These are phyloP conservation scores for Pleurotus tuoliensis DNA, from an alignment of 768 basidiomycete species.

Conservation along the genomic window DNA sequence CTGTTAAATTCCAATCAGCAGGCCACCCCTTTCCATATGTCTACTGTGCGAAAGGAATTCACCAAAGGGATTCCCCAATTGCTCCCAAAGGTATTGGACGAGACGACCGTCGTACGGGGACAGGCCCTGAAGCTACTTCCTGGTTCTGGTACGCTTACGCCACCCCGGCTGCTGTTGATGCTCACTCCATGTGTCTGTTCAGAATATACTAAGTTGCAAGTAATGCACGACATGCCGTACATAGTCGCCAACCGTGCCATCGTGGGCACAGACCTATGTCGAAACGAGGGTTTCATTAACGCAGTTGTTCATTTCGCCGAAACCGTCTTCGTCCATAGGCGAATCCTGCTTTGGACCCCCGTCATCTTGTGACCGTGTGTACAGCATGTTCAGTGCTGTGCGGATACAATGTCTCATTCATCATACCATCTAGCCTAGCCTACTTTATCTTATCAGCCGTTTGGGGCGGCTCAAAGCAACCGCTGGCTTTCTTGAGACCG, in stretches of 20 bases:
- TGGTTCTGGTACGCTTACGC: slow-evolving; percentile 1
- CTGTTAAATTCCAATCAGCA: neutral
- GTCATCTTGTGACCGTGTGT: slow-evolving; percentile 22
- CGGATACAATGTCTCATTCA: slow-evolving; percentile 7
- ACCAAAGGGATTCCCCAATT: slow-evolving; percentile 12
- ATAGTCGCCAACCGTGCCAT: slow-evolving; percentile 18
- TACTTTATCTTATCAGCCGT: slow-evolving; percentile 10
- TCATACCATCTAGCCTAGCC: neutral
- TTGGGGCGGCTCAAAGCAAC: slow-evolving; percentile 8
- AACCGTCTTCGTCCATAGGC: slow-evolving; percentile 8
- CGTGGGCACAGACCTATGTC: slow-evolving; percentile 14
- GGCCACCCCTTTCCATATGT: neutral
- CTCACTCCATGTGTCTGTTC: neutral
- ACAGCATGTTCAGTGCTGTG: slow-evolving; percentile 11
- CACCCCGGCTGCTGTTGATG: neutral
- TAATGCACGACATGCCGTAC: slow-evolving; percentile 12
- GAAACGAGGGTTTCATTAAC: slow-evolving; percentile 14
- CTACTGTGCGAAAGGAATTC: slow-evolving; percentile 12
- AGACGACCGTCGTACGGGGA: slow-evolving; percentile 10
- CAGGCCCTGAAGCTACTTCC: neutral
- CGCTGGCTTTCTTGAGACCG: slow-evolving; percentile 6
- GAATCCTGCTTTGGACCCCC: neutral
- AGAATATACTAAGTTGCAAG: slow-evolving; percentile 7
- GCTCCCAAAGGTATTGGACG: slow-evolving; percentile 14
- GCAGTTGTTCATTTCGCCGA: slow-evolving; percentile 13